Base-by-base conservation (phyloP, 2,329 filamentous ascomycete species). In the Xylariaceae sp. region DNA sequence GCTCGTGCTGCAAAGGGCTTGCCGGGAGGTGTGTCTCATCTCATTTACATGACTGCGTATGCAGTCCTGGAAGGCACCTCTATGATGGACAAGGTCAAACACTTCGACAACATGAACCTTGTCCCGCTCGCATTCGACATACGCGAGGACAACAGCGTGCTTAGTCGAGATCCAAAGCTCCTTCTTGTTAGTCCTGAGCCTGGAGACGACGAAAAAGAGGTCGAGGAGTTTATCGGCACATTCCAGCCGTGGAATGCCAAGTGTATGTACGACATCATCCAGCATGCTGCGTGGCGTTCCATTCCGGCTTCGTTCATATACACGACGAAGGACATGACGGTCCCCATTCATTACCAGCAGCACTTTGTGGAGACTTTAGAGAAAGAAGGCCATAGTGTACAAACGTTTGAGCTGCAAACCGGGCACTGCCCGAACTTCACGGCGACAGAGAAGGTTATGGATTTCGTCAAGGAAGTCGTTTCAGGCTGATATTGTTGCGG, bases 21-120 rank as follows among this genome's bases (percentile, higher is more conserved):
- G 9, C 3, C 3, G 11, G 61, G 61, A 13, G 60, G 63, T n/a
- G 50, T 65, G 14, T 31, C 58, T 3, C 46, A 59, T 12, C 47
- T 66, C 2, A 50, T 65, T n/a, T 64, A 65, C 46, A 47, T 65
- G 50, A 10, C 48, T 12, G 54, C 42, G 2, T 58, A 47, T 18
- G 50, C 51, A 6, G 11, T 48, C 2, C 34, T 28, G 2, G 41
- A 51, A 38, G 48, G 51, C 13, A 16, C 18, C 10, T 16, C 54
- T 10, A 47, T 48, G 40, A 41, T 56, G 33, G 47, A 47, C 22
- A 54, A 54, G 45, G 43, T 50, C 31, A 33, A 43, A 3, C 38
- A 53, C 22, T 51, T 56, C 14, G 47, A 41, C 11, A 40, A 56
- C 38, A 45, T 28, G 33, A 36, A 51, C 5, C 28, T 51, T 6